Conservation (phyloP, 1,284 basidiomycete species). For the Somion occarium region DNA sequence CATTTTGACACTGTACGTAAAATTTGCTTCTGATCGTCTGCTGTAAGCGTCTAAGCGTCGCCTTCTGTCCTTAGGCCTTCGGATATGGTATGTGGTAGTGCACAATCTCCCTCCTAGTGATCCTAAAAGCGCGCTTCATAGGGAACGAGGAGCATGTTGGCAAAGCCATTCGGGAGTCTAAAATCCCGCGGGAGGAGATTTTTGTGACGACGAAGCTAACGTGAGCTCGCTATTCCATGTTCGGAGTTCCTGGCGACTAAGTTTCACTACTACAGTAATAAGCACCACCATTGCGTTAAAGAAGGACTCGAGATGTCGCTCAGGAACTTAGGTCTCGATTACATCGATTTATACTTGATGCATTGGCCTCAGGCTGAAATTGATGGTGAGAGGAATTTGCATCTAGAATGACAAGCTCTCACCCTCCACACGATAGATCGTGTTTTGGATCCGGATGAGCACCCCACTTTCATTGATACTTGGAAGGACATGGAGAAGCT, state of each 20-base stretch:
- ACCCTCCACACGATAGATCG: slow-evolving; percentile 9
- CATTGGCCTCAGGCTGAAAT: slow-evolving; percentile 44
- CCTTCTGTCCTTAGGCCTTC: slow-evolving; percentile 5
- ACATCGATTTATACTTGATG: slow-evolving; percentile 71
- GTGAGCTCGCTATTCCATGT: neutral
- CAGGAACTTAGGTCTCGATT: slow-evolving; percentile 50
- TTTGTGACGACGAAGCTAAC: slow-evolving; percentile 28
- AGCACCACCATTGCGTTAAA: slow-evolving; percentile 12
- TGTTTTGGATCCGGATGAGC: slow-evolving; percentile 36
- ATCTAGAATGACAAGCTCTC: neutral
- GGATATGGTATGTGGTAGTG: slow-evolving; percentile 7
- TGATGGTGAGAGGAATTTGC: too few relatives aligned
- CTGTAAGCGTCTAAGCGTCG: too few relatives aligned
- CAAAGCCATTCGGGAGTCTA: slow-evolving; percentile 31
- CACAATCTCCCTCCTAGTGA: neutral
- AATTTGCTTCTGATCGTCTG: neutral
- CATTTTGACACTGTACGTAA: slow-evolving; percentile 13
- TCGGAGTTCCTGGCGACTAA: neutral
- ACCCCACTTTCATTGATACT: slow-evolving; percentile 45
- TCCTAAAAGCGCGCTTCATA: too few relatives aligned
- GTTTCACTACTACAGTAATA: neutral
- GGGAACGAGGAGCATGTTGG: slow-evolving; percentile 33
- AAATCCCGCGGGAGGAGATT: slow-evolving; percentile 30
- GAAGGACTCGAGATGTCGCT: slow-evolving; percentile 54
- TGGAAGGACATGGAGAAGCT: slow-evolving; percentile 60